phyloP scores from a whole-genome alignment of 1,284 basidiomycete species.

The Farysia itapuensis region DNA sequence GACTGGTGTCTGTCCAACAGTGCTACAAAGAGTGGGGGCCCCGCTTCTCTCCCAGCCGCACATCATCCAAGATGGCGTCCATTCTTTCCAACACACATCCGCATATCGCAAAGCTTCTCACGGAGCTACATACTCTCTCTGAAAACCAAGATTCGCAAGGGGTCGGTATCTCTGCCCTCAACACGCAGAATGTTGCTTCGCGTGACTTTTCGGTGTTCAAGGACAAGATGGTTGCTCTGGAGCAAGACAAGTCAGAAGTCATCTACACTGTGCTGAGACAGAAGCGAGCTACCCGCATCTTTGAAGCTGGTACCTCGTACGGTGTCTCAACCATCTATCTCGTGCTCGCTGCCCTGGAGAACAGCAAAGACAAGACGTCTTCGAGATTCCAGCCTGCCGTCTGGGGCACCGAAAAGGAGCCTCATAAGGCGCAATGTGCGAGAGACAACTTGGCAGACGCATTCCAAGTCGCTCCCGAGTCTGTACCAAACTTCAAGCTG shows the following conservation, averaged over 20 bases:
- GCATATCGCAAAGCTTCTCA: conserved; percentile 11
- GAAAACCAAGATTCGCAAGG: conserved; percentile 21
- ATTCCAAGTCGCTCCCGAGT: background rate
- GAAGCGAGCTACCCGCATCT: conserved; percentile 22
- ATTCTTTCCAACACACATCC: too few species aligned
- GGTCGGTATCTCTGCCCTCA: conserved; percentile 22
- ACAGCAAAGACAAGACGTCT: conserved; percentile 1
- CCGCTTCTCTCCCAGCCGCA: too few species aligned
- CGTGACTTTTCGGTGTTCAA: conserved; percentile 25
- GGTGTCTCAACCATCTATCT: conserved; percentile 30
- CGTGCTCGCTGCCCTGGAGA: conserved; percentile 4
- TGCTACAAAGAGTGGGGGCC: too few species aligned
- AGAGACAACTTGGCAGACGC: conserved; percentile 11
- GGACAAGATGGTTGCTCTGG: conserved; percentile 27
- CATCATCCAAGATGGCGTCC: too few species aligned
- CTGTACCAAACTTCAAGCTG: conserved; percentile 17
- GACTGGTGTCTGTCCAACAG: too few species aligned
- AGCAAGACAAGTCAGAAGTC: conserved; percentile 24
- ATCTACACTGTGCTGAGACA: conserved; percentile 15
- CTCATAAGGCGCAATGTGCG: conserved; percentile 20
- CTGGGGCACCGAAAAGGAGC: conserved; percentile 29
- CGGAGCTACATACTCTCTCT: conserved; percentile 16
- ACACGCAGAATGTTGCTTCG: conserved; percentile 10
- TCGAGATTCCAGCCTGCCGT: too few species aligned
- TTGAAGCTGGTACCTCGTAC: conserved; percentile 24